Evolutionary conservation across 352 stramenopile species (phyloP).

Genomic region (Globisporangium iwayamae): DNA sequence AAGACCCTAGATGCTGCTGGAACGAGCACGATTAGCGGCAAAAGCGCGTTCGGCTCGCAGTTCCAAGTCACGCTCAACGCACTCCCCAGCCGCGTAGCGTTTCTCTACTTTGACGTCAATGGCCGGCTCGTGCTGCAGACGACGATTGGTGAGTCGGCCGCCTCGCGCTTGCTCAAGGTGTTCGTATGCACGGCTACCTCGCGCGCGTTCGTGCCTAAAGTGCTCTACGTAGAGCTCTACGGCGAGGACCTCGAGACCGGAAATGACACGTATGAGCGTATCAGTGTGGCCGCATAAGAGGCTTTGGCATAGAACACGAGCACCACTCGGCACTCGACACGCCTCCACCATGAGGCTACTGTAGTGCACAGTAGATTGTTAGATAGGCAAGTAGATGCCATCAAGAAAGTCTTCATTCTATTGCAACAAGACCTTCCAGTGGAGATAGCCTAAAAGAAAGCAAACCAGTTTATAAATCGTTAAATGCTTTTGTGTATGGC

Average conservation of each 20-base stretch:
- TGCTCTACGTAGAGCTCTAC: slow-evolving; percentile 76
- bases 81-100: slow-evolving; percentile 42
- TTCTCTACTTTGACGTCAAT: slow-evolving; percentile 60
- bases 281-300: slow-evolving; percentile 26
- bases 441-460: neutral
- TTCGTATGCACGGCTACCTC: slow-evolving; percentile 62
- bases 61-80: slow-evolving; percentile 68
- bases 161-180: slow-evolving; percentile 68
- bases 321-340: neutral
- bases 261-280: slow-evolving; percentile 61
- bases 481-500: neutral
- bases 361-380: neutral
- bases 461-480: slow-evolving; percentile 10
- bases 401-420: neutral
- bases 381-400: neutral
- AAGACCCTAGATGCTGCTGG: slow-evolving; percentile 24
- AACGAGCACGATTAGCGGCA: neutral
- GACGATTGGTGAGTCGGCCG: slow-evolving; percentile 30
- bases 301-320: neutral
- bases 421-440: neutral
- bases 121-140: slow-evolving; percentile 53
- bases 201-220: slow-evolving; percentile 63
- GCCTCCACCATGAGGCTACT: neutral
- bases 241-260: slow-evolving; percentile 46
- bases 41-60: slow-evolving; percentile 26